phyloP scores from a whole-genome alignment of 768 basidiomycete genomes.

The Tylopilus subfusipes region DNA sequence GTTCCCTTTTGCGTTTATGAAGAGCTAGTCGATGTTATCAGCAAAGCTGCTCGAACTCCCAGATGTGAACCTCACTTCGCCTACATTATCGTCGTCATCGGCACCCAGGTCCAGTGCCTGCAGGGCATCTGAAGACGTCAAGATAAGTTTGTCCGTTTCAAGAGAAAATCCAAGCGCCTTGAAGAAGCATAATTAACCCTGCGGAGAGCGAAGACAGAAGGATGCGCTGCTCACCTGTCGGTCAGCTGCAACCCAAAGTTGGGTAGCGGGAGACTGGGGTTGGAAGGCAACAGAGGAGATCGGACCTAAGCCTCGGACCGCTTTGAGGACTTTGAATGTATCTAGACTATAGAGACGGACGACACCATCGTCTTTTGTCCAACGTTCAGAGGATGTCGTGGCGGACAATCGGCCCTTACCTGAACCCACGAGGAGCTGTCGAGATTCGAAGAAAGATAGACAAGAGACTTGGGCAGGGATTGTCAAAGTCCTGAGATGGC shows the following conservation, averaged over 20 bases:
- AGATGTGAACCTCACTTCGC: conserved; percentile 52
- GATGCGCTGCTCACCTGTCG: conserved; percentile 39
- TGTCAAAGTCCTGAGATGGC: conserved; percentile 28
- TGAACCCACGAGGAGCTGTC: conserved; percentile 57
- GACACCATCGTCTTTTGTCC: conserved; percentile 57
- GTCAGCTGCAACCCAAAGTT: conserved; percentile 68
- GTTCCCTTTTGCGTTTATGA: conserved; percentile 50
- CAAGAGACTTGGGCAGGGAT: conserved; percentile 53
- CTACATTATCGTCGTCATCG: conserved; percentile 55
- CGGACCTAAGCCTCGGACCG: conserved; percentile 56
- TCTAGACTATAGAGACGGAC: conserved; percentile 63
- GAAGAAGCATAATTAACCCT: background rate
- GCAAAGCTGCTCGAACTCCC: conserved; percentile 20
- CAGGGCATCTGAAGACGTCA: conserved; percentile 48
- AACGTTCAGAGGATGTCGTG: background rate
- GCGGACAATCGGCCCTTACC: conserved; percentile 36
- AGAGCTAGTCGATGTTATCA: conserved; percentile 52
- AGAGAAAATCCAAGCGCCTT: conserved; percentile 42
- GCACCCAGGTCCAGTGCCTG: conserved; percentile 44
- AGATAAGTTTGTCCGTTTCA: conserved; percentile 50
- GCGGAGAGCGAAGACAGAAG: background rate
- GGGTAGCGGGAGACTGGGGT: conserved; percentile 39
- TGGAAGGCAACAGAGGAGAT: conserved; percentile 60
- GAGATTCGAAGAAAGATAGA: conserved; percentile 46
- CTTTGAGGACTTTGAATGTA: conserved; percentile 58